Evolutionary conservation across 306 rosid species (phyloP).

Genomic region (Begonia peltatifolia): DNA sequence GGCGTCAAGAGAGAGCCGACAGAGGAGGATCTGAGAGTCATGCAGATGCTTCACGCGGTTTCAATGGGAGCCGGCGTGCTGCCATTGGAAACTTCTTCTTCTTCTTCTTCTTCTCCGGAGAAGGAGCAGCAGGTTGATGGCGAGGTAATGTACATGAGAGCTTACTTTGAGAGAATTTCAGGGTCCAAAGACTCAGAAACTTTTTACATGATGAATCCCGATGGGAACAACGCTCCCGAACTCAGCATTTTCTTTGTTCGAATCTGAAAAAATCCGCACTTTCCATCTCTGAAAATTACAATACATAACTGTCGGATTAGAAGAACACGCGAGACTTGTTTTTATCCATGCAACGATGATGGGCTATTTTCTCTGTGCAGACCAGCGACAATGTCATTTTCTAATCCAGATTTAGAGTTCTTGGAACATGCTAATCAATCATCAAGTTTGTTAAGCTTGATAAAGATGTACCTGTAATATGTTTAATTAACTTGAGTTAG

Average conservation of each 20-base stretch:
- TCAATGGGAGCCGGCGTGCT: constrained; percentile 72
- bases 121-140: constrained; percentile 25
- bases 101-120: neutral
- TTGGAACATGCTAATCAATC: too few relatives aligned
- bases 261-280: constrained; percentile 15
- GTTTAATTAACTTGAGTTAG: too few relatives aligned
- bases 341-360: too few relatives aligned
- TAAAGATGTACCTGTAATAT: too few relatives aligned
- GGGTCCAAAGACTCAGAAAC: constrained; percentile 86
- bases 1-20: constrained; percentile 63
- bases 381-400: too few relatives aligned
- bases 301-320: too few relatives aligned
- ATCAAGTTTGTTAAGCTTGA: too few relatives aligned
- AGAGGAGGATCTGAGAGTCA: constrained; percentile 49
- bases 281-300: too few relatives aligned
- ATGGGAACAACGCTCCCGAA: constrained; percentile 49
- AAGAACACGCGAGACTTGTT: too few relatives aligned
- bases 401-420: too few relatives aligned
- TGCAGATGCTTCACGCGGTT: constrained; percentile 51
- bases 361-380: too few relatives aligned
- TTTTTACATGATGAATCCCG: constrained; percentile 75
- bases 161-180: constrained; percentile 48
- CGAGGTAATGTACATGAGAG: constrained; percentile 65
- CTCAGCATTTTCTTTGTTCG: constrained; percentile 62
- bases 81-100: constrained; percentile 21